These are phyloP conservation scores for Atkinsonella hypoxylon DNA, from an alignment of 2,329 filamentous ascomycete genomes.

Conservation along the genomic window DNA sequence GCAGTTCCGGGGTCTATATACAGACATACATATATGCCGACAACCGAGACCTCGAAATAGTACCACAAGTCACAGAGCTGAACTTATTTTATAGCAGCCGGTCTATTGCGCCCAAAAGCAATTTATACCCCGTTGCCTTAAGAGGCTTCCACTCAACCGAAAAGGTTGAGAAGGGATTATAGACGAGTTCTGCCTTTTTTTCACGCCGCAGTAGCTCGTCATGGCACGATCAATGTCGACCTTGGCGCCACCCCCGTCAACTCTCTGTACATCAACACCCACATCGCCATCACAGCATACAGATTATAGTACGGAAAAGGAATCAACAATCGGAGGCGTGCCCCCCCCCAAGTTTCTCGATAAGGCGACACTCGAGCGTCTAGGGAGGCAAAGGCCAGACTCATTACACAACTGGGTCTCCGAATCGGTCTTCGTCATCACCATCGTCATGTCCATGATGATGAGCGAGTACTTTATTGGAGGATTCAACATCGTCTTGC, in stretches of 20 bases:
- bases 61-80: neutral
- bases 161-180: neutral
- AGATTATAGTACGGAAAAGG: neutral
- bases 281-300: neutral
- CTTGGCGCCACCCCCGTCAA: neutral
- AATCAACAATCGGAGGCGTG: neutral
- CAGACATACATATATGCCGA: neutral
- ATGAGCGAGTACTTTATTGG: conserved; percentile 64
- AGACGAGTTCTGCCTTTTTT: neutral
- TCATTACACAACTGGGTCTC: conserved; percentile 38
- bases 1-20: neutral
- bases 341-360: conserved; percentile 6
- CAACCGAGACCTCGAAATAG: neutral
- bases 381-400: conserved; percentile 50
- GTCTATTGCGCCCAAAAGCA: neutral
- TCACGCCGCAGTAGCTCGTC: neutral
- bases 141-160: neutral
- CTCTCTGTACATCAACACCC: neutral
- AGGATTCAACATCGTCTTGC: conserved; percentile 64
- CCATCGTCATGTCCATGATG: conserved; percentile 50
- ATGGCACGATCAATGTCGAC: neutral
- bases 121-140: neutral
- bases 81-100: too few species aligned
- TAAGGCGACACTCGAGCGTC: conserved; percentile 37
- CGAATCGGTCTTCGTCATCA: conserved; percentile 52